phyloP scores from a whole-genome alignment of 148 eudicot species.

The Rhododendron griersonianum region DNA sequence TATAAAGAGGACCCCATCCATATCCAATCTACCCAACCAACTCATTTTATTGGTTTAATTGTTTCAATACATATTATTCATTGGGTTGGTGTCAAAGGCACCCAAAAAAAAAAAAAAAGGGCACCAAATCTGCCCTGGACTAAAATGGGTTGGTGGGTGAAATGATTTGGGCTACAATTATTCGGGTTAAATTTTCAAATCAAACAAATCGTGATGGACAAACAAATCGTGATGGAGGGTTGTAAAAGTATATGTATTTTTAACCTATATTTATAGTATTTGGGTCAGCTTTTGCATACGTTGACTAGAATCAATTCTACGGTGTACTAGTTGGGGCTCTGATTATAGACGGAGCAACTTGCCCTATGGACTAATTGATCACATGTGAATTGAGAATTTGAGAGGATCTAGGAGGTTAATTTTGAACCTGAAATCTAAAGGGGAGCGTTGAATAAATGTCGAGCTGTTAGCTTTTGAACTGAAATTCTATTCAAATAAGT shows the following conservation, averaged over 20 bases:
- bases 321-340: background rate
- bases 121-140: too few relatives aligned
- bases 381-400: background rate
- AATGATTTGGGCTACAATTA: too few relatives aligned
- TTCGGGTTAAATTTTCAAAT: too few relatives aligned
- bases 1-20: background rate
- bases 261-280: too few relatives aligned
- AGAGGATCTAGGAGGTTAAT: background rate
- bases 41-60: background rate
- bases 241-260: too few relatives aligned
- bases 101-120: too few relatives aligned
- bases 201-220: too few relatives aligned
- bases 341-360: background rate
- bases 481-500: background rate
- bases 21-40: constrained; percentile 2
- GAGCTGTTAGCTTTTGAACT: background rate
- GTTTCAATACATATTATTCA: background rate
- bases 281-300: background rate
- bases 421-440: background rate
- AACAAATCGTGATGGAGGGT: too few relatives aligned
- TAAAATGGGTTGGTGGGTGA: too few relatives aligned
- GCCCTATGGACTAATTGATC: too few relatives aligned
- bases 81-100: background rate
- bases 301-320: too few relatives aligned
- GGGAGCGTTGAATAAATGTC: background rate